Evolutionary conservation across 352 stramenopile genomes (phyloP).

Genomic region (Blastocystis sp.): DNA sequence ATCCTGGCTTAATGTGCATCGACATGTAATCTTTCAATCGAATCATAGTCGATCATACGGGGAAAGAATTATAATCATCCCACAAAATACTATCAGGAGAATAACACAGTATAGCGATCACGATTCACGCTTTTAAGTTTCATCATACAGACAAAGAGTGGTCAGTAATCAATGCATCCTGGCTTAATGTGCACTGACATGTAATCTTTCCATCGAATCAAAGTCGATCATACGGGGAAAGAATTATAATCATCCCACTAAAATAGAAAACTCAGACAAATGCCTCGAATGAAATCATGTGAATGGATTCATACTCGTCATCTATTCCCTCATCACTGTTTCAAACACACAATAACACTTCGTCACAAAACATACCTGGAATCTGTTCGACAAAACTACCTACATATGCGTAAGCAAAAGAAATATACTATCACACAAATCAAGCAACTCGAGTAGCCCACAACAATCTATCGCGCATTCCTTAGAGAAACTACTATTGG

Average conservation of each 20-base stretch:
- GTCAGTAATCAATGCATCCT: conserved; percentile 63
- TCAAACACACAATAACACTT: not conserved
- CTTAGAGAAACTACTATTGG: conserved; percentile 25
- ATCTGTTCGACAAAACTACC: too few relatives aligned
- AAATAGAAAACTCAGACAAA: conserved; percentile 51
- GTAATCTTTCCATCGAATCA: conserved; percentile 67
- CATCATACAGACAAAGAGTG: conserved; percentile 65
- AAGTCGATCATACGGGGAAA: conserved; percentile 69
- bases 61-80: conserved; percentile 69
- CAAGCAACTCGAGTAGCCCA: conserved; percentile 26
- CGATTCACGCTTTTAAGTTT: conserved; percentile 49
- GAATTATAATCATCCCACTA: conserved; percentile 69
- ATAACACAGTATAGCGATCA: conserved; percentile 69
- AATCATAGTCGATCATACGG: conserved; percentile 69
- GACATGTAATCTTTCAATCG: conserved; percentile 65
- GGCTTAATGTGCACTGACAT: conserved; percentile 66
- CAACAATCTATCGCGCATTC: conserved; percentile 48
- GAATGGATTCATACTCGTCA: conserved; percentile 59
- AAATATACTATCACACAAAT: conserved; percentile 36
- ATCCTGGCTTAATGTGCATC: conserved; percentile 67
- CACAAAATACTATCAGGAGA: conserved; percentile 64
- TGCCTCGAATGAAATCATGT: conserved; percentile 44
- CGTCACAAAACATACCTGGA: not conserved
- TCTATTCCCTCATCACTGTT: conserved; percentile 53
- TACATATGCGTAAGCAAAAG: conserved; percentile 63